These are phyloP conservation scores for Nectriaceae sp. DNA, from an alignment of 2,329 filamentous ascomycete genomes.

Conservation along the genomic window DNA sequence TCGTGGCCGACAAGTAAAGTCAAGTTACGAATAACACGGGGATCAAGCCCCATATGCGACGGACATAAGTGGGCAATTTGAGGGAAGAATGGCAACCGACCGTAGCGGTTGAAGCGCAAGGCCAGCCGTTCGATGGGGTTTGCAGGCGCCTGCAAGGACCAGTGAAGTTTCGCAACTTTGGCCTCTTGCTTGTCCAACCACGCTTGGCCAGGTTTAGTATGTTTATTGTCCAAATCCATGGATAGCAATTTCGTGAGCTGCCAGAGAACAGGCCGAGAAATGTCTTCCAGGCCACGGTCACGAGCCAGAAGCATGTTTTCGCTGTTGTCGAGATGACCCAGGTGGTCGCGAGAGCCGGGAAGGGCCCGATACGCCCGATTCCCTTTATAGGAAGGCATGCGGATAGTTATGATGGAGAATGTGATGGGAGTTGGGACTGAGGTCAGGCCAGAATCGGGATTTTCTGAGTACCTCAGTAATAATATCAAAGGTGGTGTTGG, in stretches of 20 bases:
- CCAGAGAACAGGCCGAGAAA: conserved; percentile 28
- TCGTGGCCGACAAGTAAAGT: conserved; percentile 46
- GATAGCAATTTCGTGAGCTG: conserved; percentile 39
- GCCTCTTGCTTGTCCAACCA: conserved; percentile 41
- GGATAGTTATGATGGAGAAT: no score
- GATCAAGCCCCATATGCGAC: conserved; percentile 42
- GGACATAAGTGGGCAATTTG: conserved; percentile 42
- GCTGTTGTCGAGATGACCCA: background rate
- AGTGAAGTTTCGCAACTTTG: conserved; percentile 20
- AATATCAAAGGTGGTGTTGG: no score
- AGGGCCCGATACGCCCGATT: background rate
- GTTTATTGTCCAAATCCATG: conserved; percentile 29
- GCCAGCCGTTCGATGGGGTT: conserved; percentile 35
- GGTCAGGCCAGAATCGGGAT: no score
- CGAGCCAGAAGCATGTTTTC: background rate
- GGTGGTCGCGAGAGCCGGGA: background rate
- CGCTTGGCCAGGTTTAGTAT: conserved; percentile 30
- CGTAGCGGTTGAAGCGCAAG: conserved; percentile 28
- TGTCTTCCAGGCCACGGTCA: conserved; percentile 9
- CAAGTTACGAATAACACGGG: conserved; percentile 45
- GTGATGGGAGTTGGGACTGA: no score
- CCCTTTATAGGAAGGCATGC: no score
- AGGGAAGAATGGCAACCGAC: conserved; percentile 22
- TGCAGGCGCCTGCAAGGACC: conserved; percentile 28
- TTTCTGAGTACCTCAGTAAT: no score